These are phyloP conservation scores for Drosera spatulata DNA, from an alignment of 179 eudicot genomes.

Conservation along the genomic window DNA sequence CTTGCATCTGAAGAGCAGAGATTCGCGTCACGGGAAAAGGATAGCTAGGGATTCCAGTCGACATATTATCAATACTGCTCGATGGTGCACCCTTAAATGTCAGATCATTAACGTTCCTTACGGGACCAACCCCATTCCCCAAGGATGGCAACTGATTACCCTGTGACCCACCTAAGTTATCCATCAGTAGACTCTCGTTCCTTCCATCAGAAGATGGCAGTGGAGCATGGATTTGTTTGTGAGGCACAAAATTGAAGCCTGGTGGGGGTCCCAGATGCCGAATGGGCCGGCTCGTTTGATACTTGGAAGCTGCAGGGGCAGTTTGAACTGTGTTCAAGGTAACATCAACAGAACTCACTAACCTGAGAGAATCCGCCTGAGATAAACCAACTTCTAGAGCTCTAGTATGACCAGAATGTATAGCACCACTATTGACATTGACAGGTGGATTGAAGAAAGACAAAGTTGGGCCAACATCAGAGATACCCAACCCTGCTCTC, in stretches of 20 bases:
- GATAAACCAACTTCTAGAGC: slow-evolving; percentile 17
- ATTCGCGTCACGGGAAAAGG: slow-evolving; percentile 53
- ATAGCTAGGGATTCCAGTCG: slow-evolving; percentile 25
- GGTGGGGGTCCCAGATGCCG: slow-evolving; percentile 65
- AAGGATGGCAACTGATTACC: slow-evolving; percentile 29
- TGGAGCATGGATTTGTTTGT: slow-evolving; percentile 23
- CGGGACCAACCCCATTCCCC: slow-evolving; percentile 13
- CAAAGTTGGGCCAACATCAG: slow-evolving; percentile 24
- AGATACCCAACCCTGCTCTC: slow-evolving; percentile 24
- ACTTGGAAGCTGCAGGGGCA: slow-evolving; percentile 21
- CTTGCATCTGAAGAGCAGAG: slow-evolving; percentile 23
- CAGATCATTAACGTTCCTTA: slow-evolving; percentile 12
- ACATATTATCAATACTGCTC: slow-evolving; percentile 15
- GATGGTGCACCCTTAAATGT: slow-evolving; percentile 14
- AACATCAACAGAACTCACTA: slow-evolving; percentile 12
- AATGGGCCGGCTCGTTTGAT: slow-evolving; percentile 35
- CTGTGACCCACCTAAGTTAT: slow-evolving; percentile 42
- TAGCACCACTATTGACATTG: slow-evolving; percentile 18
- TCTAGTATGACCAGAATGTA: slow-evolving; percentile 29
- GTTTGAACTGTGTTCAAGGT: slow-evolving; percentile 14
- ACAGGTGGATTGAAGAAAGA: slow-evolving; percentile 34
- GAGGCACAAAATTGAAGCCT: slow-evolving; percentile 40
- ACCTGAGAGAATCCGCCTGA: slow-evolving; percentile 17
- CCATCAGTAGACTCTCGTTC: slow-evolving; percentile 16
- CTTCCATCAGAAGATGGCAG: slow-evolving; percentile 15